Evolutionary conservation across 345 rosid genomes (phyloP).

Genomic region (Crucihimalaya himalaica): DNA sequence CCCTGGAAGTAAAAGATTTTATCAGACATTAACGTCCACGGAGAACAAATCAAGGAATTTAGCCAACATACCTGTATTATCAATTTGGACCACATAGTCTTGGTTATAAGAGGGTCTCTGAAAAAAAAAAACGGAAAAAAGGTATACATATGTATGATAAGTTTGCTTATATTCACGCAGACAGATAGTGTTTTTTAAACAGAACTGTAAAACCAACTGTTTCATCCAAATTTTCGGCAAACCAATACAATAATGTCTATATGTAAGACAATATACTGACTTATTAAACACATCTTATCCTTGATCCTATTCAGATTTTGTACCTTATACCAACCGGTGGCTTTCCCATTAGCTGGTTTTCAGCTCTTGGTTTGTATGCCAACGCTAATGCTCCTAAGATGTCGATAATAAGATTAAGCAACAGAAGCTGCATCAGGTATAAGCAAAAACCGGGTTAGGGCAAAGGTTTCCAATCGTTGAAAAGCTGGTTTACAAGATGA

Average conservation of each 20-base stretch:
- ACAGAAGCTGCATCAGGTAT: slow-evolving; percentile 58
- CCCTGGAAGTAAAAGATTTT: neutral
- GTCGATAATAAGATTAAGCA: slow-evolving; percentile 85
- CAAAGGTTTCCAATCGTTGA: neutral
- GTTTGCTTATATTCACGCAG: neutral
- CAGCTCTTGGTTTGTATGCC: slow-evolving; percentile 76
- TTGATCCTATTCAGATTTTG: neutral
- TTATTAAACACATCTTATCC: neutral
- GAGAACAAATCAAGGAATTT: neutral
- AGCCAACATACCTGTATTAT: slow-evolving; percentile 54
- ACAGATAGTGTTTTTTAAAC: neutral
- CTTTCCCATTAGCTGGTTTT: slow-evolving; percentile 70
- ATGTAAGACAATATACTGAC: neutral
- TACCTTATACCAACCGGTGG: slow-evolving; percentile 86
- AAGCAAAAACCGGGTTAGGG: neutral
- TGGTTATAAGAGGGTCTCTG: slow-evolving; percentile 85
- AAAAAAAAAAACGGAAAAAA: neutral
- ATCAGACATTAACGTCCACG: neutral
- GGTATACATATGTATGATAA: neutral
- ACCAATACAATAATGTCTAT: neutral
- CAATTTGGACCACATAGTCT: slow-evolving; percentile 83
- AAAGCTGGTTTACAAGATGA: slow-evolving; percentile 2
- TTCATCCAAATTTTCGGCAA: neutral
- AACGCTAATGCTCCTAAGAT: slow-evolving; percentile 92
- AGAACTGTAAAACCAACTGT: neutral